Evolutionary conservation across 176 grass and related monocot genomes (phyloP), one percentile per base, ranked within the genome.

Genomic region (Juncus inflexus): DNA sequence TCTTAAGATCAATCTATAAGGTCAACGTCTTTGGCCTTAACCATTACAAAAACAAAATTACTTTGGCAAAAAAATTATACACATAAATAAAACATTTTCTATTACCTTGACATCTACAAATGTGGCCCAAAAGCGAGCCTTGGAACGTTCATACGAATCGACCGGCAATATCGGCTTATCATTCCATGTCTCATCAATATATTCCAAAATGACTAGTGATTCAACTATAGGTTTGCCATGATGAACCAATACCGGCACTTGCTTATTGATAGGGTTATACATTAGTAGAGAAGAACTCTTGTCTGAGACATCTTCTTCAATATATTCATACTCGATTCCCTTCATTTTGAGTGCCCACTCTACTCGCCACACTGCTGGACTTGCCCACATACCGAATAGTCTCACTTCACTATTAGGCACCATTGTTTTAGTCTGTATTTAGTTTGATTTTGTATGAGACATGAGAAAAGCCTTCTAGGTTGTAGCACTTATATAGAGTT

Each of bases 191-290:
- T 83, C 79, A 12, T 83, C 83, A 15, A 80, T 2, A 66, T 80
- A 90, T 55, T 86, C 78, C 45, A 90, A 10, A 62, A 86, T 78
- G 75, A 86, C 57, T 3, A 80, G 56, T 2, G 79, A 80, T 59
- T 83, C 72, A 0, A 70, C 39, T 19, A 90, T 36, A 11, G 63
- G 53, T 2, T 56, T 55, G 35, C 79, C 76, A 28, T 79, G 37
- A 41, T 66, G 76, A 54, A 86, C 58, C 13, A 86, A 76, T 40
- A 80, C 73, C 3, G 83, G 87, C 5, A 85, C 75, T 36, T 85
- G 83, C 39, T 74, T 77, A 40, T 84, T 72, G 37, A 85, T 58
- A 2, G 76, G 78, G 67, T 83, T 83, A 3, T 60, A 65, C 49
- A n/a, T 42, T 9, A 80, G 72, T 40, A 90, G 72, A 7, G 62